Percentiles rank a stretch among this genome's conserved stretches.
phyloP scores from a whole-genome alignment of 768 basidiomycete species.

The Podaxis sp. region DNA sequence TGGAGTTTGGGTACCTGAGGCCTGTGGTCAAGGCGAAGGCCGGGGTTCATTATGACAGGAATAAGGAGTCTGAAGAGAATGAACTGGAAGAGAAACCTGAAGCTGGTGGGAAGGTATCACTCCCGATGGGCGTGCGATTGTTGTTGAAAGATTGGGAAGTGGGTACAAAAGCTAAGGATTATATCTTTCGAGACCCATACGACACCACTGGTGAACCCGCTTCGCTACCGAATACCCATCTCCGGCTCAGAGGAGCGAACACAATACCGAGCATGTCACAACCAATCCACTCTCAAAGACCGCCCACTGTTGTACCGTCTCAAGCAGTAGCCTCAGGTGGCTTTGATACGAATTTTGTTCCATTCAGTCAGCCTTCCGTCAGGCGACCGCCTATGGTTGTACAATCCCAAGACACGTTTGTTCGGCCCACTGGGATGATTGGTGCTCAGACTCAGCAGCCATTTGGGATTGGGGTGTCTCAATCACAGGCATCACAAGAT shows the following conservation, averaged over 20 bases:
- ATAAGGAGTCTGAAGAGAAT: slow-evolving; percentile 23
- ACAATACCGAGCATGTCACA: slow-evolving; percentile 3
- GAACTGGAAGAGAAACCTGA: slow-evolving; percentile 15
- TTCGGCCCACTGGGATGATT: neutral
- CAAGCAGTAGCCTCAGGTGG: neutral
- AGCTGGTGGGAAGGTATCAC: slow-evolving; percentile 15
- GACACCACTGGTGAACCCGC: slow-evolving; percentile 26
- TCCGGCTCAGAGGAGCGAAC: neutral
- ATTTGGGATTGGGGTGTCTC: neutral
- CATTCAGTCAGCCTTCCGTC: slow-evolving; percentile 3
- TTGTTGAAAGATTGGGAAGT: slow-evolving; percentile 70
- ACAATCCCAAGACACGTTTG: slow-evolving; percentile 11
- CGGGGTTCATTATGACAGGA: slow-evolving; percentile 27
- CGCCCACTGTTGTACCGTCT: slow-evolving; percentile 11
- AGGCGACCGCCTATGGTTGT: slow-evolving; percentile 5
- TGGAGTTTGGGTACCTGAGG: slow-evolving; percentile 62
- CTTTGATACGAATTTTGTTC: neutral
- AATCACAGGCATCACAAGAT: slow-evolving; percentile 13
- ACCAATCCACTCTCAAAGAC: neutral
- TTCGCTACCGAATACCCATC: neutral
- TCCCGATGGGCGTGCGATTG: slow-evolving; percentile 57
- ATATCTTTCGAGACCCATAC: slow-evolving; percentile 58
- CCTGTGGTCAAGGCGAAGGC: slow-evolving; percentile 39
- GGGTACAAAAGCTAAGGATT: slow-evolving; percentile 50
- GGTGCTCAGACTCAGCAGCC: neutral